Base-by-base conservation (phyloP, 192 early-diverging fungal species). In the Coemansia sp. region DNA sequence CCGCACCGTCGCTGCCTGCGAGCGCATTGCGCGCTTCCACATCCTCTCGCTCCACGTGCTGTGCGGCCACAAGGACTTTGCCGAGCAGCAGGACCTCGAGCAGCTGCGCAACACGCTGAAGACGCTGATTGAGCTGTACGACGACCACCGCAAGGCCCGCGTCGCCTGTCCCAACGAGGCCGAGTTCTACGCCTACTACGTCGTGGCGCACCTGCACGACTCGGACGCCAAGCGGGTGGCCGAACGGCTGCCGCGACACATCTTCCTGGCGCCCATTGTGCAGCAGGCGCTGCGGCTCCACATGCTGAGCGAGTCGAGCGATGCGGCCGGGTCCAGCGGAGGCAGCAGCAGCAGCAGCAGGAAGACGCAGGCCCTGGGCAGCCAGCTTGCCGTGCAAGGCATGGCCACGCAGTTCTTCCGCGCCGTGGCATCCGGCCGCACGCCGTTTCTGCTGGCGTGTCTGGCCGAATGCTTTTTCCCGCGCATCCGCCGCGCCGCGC, bases 101-200 rank as follows among this genome's bases (percentile, higher is more conserved):
- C 94, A 96, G 75, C 85, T 96, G 62, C 69, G 88, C 21, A 97
- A 96, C 84, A 91, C 92, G 26, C 84, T 98, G 39, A 86, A 92
- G 63, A 93, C 88, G 70, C 80, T 98, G 64, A 87, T 87, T 39
- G 92, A 96, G 81, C 93, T 92, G 49, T 98, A 98, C 70, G 86
- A 90, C 38, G 95, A 98, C 68, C 79, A 89, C 57, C 67, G 84
- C 11, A 70, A 77, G 11, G 79, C 84, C 3, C 85, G 85, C 16
- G 70, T 85, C 4, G 52, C 59, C 2, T 88, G 86, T 26, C 82
- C 88, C 0, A 96, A 96, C 50, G 94, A 98, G 77, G 85, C 93
- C 1, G 94, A 98, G 75, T 96, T 98, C 68, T 86, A 90, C 43
- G 95, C 93, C 0, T 97, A 97, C 83, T 90, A 92, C 64, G 85